A percentile compares a stretch with the other conserved stretches of the same genome.
These are phyloP conservation scores for Vitis rupestris DNA, from an alignment of 164 flowering plant genomes.

Conservation along the genomic window DNA sequence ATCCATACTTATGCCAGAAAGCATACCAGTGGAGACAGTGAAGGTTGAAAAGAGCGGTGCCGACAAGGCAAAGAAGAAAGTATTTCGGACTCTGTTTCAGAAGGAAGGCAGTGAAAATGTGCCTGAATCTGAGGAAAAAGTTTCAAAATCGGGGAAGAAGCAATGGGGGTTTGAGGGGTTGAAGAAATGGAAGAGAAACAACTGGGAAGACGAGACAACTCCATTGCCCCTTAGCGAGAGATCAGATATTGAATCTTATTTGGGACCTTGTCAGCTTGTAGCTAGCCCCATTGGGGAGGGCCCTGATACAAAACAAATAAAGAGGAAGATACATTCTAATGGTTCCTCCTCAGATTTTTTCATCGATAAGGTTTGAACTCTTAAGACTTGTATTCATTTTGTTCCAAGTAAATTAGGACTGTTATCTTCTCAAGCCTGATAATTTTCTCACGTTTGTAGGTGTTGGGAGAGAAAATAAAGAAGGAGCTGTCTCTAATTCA, in stretches of 20 bases:
- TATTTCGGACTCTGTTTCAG: conserved; percentile 49
- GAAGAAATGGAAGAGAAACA: conserved; percentile 68
- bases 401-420: background rate
- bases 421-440: background rate
- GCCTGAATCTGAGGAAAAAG: conserved; percentile 28
- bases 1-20: conserved; percentile 62
- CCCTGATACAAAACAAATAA: conserved; percentile 60
- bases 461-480: conserved; percentile 77
- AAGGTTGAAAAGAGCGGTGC: conserved; percentile 25
- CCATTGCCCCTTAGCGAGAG: conserved; percentile 53
- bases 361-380: conserved; percentile 65
- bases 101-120: conserved; percentile 24
- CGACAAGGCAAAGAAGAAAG: conserved; percentile 48
- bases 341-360: conserved; percentile 78
- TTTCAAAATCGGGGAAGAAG: conserved; percentile 45
- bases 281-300: conserved; percentile 57
- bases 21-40: conserved; percentile 26
- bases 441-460: conserved; percentile 32
- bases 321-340: conserved; percentile 64
- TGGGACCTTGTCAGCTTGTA: conserved; percentile 31
- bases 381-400: background rate
- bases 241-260: conserved; percentile 36
- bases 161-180: conserved; percentile 75
- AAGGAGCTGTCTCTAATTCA: conserved; percentile 72
- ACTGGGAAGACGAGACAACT: conserved; percentile 54